Percentiles rank a stretch among this genome's conserved stretches.
phyloP scores from a whole-genome alignment of 495 filamentous ascomycete species.

The Pseudomonodictys pantanalensis region DNA sequence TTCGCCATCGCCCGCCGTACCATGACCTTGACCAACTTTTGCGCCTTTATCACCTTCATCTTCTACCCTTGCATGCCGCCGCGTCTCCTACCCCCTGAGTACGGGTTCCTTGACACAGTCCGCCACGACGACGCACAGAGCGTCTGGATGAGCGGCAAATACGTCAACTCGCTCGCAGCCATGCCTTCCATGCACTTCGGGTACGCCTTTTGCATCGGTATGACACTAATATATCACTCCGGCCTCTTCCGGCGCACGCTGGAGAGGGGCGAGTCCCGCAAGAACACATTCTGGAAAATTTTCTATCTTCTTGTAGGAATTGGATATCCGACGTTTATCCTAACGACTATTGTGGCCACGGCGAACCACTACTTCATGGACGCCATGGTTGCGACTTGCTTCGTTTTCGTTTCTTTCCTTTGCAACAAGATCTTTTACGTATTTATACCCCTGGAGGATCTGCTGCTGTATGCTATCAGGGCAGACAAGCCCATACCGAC shows the following conservation, averaged over 20 bases:
- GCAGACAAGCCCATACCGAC: conserved; percentile 58
- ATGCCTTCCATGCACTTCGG: conserved; percentile 39
- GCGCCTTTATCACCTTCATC: conserved; percentile 60
- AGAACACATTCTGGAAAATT: conserved; percentile 42
- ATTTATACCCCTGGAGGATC: conserved; percentile 57
- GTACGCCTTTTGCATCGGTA: conserved; percentile 55
- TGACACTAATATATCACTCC: conserved; percentile 59
- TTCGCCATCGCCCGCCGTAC: conserved; percentile 60
- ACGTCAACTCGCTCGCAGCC: conserved; percentile 35
- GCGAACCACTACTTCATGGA: conserved; percentile 68
- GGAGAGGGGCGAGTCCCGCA: conserved; percentile 47
- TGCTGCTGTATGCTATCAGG: conserved; percentile 53
- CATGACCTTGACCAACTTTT: conserved; percentile 61
- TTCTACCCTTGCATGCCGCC: conserved; percentile 66
- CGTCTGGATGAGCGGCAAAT: conserved; percentile 48
- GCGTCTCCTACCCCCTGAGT: conserved; percentile 57
- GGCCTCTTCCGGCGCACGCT: conserved; percentile 50
- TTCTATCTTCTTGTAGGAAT: conserved; percentile 52
- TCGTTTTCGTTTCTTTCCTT: conserved; percentile 48
- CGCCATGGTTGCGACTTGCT: conserved; percentile 53
- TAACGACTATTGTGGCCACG: conserved; percentile 62
- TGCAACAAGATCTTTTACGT: conserved; percentile 54
- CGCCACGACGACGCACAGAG: conserved; percentile 60
- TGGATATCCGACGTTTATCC: conserved; percentile 56
- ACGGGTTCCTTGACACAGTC: conserved; percentile 62